Percentiles rank a stretch among this genome's conserved stretches.
These are phyloP conservation scores for Pyricularia sp. DNA, from an alignment of 2,329 filamentous ascomycete genomes.

Conservation along the genomic window DNA sequence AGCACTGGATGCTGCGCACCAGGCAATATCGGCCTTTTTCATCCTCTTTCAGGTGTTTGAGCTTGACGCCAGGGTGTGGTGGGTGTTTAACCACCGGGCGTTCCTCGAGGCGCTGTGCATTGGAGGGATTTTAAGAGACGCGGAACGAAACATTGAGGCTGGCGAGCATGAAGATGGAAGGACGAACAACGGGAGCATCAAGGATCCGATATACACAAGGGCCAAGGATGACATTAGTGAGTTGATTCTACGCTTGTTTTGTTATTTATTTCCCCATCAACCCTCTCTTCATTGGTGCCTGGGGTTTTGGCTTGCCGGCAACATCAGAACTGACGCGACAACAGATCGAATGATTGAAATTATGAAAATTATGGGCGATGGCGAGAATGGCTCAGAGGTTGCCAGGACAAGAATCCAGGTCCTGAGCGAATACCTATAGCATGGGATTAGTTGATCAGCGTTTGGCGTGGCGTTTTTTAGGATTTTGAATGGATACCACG, in stretches of 20 bases:
- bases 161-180: constrained; percentile 16
- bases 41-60: constrained; percentile 61
- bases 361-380: constrained; percentile 47
- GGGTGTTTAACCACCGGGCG: constrained; percentile 74
- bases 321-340: neutral
- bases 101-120: constrained; percentile 70
- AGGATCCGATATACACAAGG: constrained; percentile 49
- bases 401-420: constrained; percentile 50
- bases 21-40: constrained; percentile 67
- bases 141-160: constrained; percentile 34
- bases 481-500: neutral
- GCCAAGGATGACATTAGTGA: constrained; percentile 52
- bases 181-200: neutral
- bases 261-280: constrained; percentile 8
- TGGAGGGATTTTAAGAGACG: constrained; percentile 47
- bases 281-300: neutral
- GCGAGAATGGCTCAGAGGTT: constrained; percentile 46
- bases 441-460: neutral
- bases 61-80: constrained; percentile 69
- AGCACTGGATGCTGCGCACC: constrained; percentile 66
- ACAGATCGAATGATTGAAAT: constrained; percentile 55
- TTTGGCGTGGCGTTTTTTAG: neutral
- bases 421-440: constrained; percentile 40
- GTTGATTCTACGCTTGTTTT: constrained; percentile 16
- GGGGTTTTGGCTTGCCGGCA: neutral